Conservation (phyloP, 2,329 filamentous ascomycete species). For the Colletotrichum liaoningense region DNA sequence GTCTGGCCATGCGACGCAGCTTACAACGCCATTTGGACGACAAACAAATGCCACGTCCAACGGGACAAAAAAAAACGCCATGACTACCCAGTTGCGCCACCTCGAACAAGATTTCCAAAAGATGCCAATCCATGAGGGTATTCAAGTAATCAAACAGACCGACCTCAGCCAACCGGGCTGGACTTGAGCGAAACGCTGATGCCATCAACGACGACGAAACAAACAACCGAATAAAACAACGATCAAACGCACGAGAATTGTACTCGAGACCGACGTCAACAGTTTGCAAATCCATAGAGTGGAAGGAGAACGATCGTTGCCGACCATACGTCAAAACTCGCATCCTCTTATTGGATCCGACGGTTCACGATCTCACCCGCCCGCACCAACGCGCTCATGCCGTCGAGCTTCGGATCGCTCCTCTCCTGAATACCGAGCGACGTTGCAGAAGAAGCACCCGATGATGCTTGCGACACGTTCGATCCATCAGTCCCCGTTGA, state of each 20-base stretch:
- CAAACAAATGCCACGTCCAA: conserved; percentile 18
- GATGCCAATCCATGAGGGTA: conserved; percentile 35
- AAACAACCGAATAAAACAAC: neutral
- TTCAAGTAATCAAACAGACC: conserved; percentile 30
- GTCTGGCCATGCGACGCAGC: conserved; percentile 21
- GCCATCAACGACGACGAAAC: conserved; percentile 11
- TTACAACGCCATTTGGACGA: conserved; percentile 7
- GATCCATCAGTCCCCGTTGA: conserved; percentile 32
- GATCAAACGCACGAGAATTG: neutral
- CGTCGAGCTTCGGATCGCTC: conserved; percentile 54
- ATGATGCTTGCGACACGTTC: conserved; percentile 28
- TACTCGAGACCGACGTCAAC: neutral
- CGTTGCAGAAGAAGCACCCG: conserved; percentile 25
- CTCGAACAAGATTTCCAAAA: conserved; percentile 8
- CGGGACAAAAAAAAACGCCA: conserved; percentile 26
- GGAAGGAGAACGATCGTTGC: no score
- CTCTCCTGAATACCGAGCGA: conserved; percentile 33
- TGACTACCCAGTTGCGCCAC: conserved; percentile 19
- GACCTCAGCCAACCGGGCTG: conserved; percentile 4
- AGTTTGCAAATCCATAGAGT: neutral
- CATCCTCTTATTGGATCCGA: conserved; percentile 37
- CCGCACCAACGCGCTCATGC: conserved; percentile 68
- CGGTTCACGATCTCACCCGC: conserved; percentile 70
- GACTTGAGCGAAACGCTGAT: neutral
- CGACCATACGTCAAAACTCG: neutral